Evolutionary conservation across 371 early-diverging fungal species (phyloP), one percentile per base, ranked within the genome.

Genomic region (Actinomucor elegans): DNA sequence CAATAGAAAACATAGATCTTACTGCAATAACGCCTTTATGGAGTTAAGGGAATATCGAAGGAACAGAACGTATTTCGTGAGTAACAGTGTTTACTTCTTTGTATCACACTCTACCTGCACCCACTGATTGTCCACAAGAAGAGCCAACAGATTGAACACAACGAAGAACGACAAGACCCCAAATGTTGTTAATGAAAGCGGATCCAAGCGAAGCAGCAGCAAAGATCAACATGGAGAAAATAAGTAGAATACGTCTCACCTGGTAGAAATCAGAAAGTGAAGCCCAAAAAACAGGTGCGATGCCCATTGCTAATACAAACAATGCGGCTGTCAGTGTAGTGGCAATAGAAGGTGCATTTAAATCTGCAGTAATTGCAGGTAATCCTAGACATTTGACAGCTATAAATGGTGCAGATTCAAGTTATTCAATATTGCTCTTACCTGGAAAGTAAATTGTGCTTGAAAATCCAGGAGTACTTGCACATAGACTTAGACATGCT

Each of bases 141-240:
- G 86, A 69, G 5, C 91, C 91, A 23, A 78, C 56, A 18, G 88
- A 66, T 64, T 92, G 93, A 29, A 92, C 52, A n/a, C 83, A 67
- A 4, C 93, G 85, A 31, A 89, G 73, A 0, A 75, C 72, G 27
- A 88, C 75, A 10, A 92, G 72, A 10, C 75, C 61, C 40, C 79
- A 67, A 17, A 88, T 81, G 17, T 65, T 83, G 5, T 61, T 68
- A 4, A 89, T 65, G 15, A 87, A 64, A 11, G 83, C 86, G 31
- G 79, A 78, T 1, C 88, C 89, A n/a, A 92, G 42, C 12, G 86
- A 86, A n/a, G 87, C 83, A 4, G 69, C 55, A 5, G 69, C 61
- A 60, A 80, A 91, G 5, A 90, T 71, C 3, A 77, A 5, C 64
- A 84, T 78, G 2, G 87, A 84, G 0, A 51, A 2, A 3, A 87